Base-by-base conservation (phyloP, 2,329 filamentous ascomycete genomes). In the Aspergillaceae sp. region DNA sequence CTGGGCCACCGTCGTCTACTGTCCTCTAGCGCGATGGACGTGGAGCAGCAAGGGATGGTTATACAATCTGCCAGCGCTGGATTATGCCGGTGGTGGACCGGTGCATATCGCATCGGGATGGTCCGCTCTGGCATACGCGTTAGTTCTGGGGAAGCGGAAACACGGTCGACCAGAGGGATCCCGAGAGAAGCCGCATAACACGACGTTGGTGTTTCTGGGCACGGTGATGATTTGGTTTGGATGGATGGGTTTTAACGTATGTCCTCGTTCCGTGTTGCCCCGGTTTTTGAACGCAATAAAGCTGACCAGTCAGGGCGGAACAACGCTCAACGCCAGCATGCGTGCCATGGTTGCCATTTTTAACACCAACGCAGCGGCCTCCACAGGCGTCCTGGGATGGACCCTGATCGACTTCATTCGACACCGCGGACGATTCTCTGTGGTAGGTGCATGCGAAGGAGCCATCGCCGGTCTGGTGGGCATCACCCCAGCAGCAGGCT, bases 11-110 rank as follows among this genome's bases (percentile, higher is more conserved):
- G 73, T 86, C 51, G 81, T 86, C 50, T 86, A 87, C 67, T 82
- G 84, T 57, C 82, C 82, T 19, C 78, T 87, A 50, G 84, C 84
- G 41, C 86, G 84, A 67, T 87, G 84, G 78, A 87, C 84, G 40
- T 88, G 84, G 85, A 87, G 87, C 65, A 69, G 74, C 43, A 82
- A 80, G 51, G 84, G 84, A 41, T 88, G 84, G 83, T 74, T 86
- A 29, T 82, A 75, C 66, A 76, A 77, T 19, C 75, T 87, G 37
- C 82, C 82, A 41, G 78, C 81, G 28, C 77, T 86, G 55, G 84
- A 88, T 65, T 88, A 87, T 56, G 84, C 85, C 32, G 85, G 84
- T 40, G 84, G 83, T 40, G 84, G 83, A 8, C 84, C 84, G 34
- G 84, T 88, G 19, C 84, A 88, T 67, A 84, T 88, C 59, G 78